Base-by-base conservation (phyloP, 2,329 filamentous ascomycete species). In the Diplodia corticola region DNA sequence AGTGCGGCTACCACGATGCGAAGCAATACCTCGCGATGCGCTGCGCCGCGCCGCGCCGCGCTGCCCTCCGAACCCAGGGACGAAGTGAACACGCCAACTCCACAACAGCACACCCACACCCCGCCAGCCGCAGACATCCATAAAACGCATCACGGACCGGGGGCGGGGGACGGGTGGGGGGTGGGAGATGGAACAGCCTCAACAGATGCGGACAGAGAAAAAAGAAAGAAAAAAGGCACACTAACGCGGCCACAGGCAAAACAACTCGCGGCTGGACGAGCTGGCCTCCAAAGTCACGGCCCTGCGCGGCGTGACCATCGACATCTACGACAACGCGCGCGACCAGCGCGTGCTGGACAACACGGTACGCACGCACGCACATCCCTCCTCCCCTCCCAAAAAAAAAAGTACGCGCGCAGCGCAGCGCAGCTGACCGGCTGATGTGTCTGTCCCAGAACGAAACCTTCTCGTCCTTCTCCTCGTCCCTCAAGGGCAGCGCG, bases 241-340 rank as follows among this genome's bases (percentile, higher is more conserved):
- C 68, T 70, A 68, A 70, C 67, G 17, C 49, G 49, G 7, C 37
- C 66, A 12, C 64, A 88, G 87, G 73, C 95, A 99, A 80, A 99
- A 99, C 83, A 96, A 98, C 81, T 89, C 91, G 71, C 93, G 94
- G 72, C 91, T 99, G 66, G 89, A 94, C 74, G 93, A 96, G 77
- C 90, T 99, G 44, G 91, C 91, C 17, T 86, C 88, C 70, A 99
- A 99, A 82, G 93, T 98, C 65, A 91, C 91, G 20, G 92, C 93
- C 63, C 86, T 99, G 69, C 92, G 94, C 75, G 91, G 91, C 78
- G 92, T 99, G 60, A 99, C 95, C 49, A 88, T 98, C 70, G 93
- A 99, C 82, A 99, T 99, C 75, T 97, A 98, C 85, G 93, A 98
- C 81, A 93, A 95, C 77, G 95, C 95, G 59, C 88, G 92, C 67